Evolutionary conservation across 108 stramenopile genomes (phyloP).

Genomic region (Pseudonitzschia multiseries): DNA sequence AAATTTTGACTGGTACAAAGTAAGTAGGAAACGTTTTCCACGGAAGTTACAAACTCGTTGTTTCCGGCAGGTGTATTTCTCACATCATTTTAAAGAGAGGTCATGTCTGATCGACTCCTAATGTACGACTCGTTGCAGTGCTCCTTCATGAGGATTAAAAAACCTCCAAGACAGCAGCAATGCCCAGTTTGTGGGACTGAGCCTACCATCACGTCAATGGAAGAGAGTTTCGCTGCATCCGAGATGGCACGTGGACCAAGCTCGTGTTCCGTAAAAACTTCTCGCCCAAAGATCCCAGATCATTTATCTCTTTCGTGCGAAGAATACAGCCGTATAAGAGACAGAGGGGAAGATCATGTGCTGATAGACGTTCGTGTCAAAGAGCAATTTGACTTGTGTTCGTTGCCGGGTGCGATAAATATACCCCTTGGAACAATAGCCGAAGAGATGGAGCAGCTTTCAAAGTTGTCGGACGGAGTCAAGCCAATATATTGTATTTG

Average conservation of each 20-base stretch:
- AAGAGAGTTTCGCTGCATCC: slow-evolving; percentile 54
- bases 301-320: slow-evolving; percentile 43
- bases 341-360: slow-evolving; percentile 47
- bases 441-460: slow-evolving; percentile 44
- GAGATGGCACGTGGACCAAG: slow-evolving; percentile 58
- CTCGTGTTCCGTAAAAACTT: slow-evolving; percentile 18
- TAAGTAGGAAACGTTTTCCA: slow-evolving; percentile 23
- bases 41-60: too few relatives aligned
- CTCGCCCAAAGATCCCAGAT: background rate
- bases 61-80: too few relatives aligned
- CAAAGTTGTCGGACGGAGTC: slow-evolving; percentile 34
- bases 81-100: slow-evolving; percentile 20
- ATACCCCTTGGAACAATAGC: slow-evolving; percentile 59
- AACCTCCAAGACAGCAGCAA: slow-evolving; percentile 55
- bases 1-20: slow-evolving; percentile 82
- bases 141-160: slow-evolving; percentile 76
- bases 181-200: slow-evolving; percentile 74
- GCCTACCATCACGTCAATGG: slow-evolving; percentile 66
- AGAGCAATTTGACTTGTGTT: slow-evolving; percentile 77
- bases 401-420: slow-evolving; percentile 68
- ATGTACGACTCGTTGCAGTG: slow-evolving; percentile 80
- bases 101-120: slow-evolving; percentile 71
- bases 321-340: slow-evolving; percentile 46
- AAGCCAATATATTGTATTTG: slow-evolving; percentile 78
- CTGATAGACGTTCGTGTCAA: slow-evolving; percentile 75